A percentile compares a stretch with the other conserved stretches of the same genome.
Conservation (phyloP, 2,329 filamentous ascomycete genomes). For the Apiospora pterosperma region DNA sequence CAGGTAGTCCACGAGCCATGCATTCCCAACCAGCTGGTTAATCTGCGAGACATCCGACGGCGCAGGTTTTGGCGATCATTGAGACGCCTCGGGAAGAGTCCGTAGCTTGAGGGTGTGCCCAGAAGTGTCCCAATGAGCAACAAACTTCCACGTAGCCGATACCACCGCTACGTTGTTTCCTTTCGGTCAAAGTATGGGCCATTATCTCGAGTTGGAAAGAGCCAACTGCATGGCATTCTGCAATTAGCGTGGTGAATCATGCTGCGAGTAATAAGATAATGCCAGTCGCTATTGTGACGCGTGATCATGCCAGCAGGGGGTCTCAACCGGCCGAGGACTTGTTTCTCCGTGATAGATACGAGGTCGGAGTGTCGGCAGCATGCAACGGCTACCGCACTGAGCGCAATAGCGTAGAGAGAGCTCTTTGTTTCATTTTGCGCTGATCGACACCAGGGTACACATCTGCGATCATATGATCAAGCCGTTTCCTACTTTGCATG, state of each 20-base stretch:
- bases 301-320: background rate
- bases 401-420: background rate
- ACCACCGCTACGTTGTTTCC: background rate
- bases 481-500: background rate
- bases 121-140: background rate
- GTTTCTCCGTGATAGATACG: background rate
- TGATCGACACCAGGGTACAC: background rate
- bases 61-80: background rate
- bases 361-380: background rate
- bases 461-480: background rate
- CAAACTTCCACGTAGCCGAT: background rate
- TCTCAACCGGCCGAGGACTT: background rate
- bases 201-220: background rate
- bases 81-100: background rate
- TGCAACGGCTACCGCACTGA: background rate
- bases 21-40: background rate
- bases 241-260: background rate
- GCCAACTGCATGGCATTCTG: background rate
- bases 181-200: background rate
- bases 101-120: background rate
- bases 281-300: background rate
- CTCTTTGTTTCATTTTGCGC: background rate
- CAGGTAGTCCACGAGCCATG: background rate
- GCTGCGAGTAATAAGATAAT: background rate
- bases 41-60: slow-evolving; percentile 1